Percentiles rank a stretch among this genome's conserved stretches.
These are phyloP conservation scores for Dioscorea zingiberensis DNA, from an alignment of 106 monocot genomes.

Conservation along the genomic window DNA sequence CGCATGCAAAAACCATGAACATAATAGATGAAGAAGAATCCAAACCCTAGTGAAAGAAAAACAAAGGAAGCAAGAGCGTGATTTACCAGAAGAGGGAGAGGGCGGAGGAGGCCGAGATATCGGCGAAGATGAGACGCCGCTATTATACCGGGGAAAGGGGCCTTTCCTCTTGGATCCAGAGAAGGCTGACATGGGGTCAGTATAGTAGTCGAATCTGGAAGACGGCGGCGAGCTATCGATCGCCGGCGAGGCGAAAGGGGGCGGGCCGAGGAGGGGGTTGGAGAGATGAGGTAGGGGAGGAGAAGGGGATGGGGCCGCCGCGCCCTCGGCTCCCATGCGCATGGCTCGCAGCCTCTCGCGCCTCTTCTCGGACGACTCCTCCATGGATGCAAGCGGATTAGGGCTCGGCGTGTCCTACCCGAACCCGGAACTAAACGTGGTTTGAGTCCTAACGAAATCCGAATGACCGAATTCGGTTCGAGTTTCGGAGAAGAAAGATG, in stretches of 20 bases:
- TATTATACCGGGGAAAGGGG: too few species aligned
- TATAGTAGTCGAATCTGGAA: slow-evolving; percentile 44
- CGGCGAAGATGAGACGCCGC: too few species aligned
- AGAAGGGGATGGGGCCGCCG: neutral
- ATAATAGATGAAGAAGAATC: too few species aligned
- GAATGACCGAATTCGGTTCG: too few species aligned
- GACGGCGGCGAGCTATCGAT: slow-evolving; percentile 6
- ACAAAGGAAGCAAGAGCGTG: too few species aligned
- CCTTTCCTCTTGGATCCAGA: slow-evolving; percentile 20
- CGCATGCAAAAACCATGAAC: neutral
- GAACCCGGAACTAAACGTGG: too few species aligned
- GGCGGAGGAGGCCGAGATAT: neutral
- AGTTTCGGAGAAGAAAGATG: too few species aligned
- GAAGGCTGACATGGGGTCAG: slow-evolving; percentile 37
- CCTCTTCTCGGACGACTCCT: slow-evolving; percentile 19
- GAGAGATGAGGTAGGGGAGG: neutral
- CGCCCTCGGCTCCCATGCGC: slow-evolving; percentile 10
- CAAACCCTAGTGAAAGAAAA: too few species aligned
- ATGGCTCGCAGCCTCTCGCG: slow-evolving; percentile 21
- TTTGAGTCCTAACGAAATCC: too few species aligned
- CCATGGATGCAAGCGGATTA: slow-evolving; percentile 8
- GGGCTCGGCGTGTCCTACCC: too few species aligned
- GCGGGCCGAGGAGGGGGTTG: slow-evolving; percentile 5
- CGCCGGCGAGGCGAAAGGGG: neutral
- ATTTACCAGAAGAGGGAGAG: neutral